phyloP scores from a whole-genome alignment of 2,329 filamentous ascomycete species.

The Penicillium oxalicum region DNA sequence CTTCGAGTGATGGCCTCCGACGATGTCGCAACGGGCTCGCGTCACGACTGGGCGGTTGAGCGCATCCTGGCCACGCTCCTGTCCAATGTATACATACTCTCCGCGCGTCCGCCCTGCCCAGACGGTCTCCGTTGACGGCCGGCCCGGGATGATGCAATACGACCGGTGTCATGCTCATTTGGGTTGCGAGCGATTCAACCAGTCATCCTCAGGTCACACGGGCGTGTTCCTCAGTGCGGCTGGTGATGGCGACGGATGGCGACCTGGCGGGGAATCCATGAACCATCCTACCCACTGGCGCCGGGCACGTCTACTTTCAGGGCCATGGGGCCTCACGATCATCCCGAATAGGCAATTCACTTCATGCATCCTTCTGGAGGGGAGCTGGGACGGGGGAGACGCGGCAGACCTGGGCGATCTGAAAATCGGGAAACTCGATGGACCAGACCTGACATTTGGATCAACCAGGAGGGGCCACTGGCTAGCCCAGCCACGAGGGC shows the following conservation, averaged over 20 bases:
- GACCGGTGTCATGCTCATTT: neutral
- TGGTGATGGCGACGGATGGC: neutral
- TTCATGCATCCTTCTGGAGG: neutral
- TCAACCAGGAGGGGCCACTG: neutral
- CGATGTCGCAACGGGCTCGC: neutral
- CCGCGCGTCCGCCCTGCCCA: neutral
- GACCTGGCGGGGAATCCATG: no score
- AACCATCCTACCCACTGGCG: no score
- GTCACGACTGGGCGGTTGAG: neutral
- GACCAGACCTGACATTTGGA: no score
- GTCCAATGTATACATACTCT: neutral
- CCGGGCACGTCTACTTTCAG: neutral
- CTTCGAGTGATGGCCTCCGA: neutral
- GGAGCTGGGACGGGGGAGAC: no score
- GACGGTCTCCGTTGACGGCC: neutral
- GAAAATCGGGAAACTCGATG: no score
- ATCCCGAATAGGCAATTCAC: no score
- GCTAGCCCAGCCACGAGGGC: constrained; percentile 11
- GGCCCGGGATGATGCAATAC: constrained; percentile 6
- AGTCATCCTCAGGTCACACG: constrained; percentile 3
- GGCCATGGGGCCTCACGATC: neutral
- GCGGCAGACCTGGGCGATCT: no score
- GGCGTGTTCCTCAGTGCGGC: neutral
- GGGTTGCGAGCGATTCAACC: neutral
- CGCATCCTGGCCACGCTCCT: neutral